phyloP scores from a whole-genome alignment of 345 rosid genomes.

The Pugionium dolabratum region DNA sequence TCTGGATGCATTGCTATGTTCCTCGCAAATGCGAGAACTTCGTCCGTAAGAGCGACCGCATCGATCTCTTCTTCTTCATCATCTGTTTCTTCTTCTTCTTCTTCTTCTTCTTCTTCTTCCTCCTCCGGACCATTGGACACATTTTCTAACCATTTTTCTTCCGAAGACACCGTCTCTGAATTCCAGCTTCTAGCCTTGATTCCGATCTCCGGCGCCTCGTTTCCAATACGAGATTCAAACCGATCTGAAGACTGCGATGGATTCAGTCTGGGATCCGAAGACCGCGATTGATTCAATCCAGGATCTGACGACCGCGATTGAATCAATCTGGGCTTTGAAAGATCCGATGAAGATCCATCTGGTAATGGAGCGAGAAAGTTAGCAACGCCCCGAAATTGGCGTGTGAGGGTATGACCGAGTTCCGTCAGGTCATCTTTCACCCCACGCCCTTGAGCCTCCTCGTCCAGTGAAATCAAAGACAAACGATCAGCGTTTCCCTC shows the following conservation, averaged over 20 bases:
- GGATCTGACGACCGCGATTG: slow-evolving; percentile 36
- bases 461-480: slow-evolving; percentile 32
- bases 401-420: slow-evolving; percentile 70
- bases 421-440: slow-evolving; percentile 84
- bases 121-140: slow-evolving; percentile 55
- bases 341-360: slow-evolving; percentile 35
- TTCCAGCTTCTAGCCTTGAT: slow-evolving; percentile 66
- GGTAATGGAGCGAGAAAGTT: slow-evolving; percentile 91
- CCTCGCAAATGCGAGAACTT: slow-evolving; percentile 73
- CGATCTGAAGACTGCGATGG: slow-evolving; percentile 36
- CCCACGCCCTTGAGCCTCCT: slow-evolving; percentile 54
- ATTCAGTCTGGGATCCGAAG: slow-evolving; percentile 29
- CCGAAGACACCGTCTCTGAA: slow-evolving; percentile 49
- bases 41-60: slow-evolving; percentile 80
- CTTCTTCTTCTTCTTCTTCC: slow-evolving; percentile 50
- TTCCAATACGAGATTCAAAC: slow-evolving; percentile 46
- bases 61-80: slow-evolving; percentile 50
- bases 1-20: slow-evolving; percentile 90
- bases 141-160: slow-evolving; percentile 40
- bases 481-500: slow-evolving; percentile 13
- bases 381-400: slow-evolving; percentile 90
- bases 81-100: slow-evolving; percentile 35
- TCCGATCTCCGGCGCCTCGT: slow-evolving; percentile 71
- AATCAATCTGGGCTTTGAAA: slow-evolving; percentile 20
- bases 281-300: slow-evolving; percentile 22